phyloP scores from a whole-genome alignment of 176 grass and related monocot species.

The Musa beccarii region DNA sequence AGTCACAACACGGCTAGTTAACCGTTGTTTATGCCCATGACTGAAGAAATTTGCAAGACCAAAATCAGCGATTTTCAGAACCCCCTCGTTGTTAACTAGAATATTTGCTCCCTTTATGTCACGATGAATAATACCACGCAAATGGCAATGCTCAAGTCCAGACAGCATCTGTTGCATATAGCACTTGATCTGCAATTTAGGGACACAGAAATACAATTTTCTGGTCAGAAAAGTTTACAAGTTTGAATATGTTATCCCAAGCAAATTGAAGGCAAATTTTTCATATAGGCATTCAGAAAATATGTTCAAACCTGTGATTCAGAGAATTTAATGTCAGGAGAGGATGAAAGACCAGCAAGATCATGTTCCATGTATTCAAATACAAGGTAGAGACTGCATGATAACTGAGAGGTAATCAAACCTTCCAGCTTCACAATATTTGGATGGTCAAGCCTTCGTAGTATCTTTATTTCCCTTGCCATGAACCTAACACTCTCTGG shows the following conservation, averaged over 20 bases:
- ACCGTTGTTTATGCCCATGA: conserved; percentile 41
- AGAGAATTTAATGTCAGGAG: conserved; percentile 68
- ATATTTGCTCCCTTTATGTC: conserved; percentile 98
- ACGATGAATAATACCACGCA: conserved; percentile 59
- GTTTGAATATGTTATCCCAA: not conserved
- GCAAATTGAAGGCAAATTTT: not conserved
- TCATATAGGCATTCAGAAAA: not conserved
- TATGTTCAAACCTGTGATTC: conserved; percentile 61
- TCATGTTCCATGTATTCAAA: conserved; percentile 99
- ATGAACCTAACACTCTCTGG: conserved; percentile 94
- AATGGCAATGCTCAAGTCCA: conserved; percentile 81
- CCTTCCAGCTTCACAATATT: conserved; percentile 97
- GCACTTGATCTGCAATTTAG: conserved; percentile 68
- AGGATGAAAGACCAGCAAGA: conserved; percentile 83
- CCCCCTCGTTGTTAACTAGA: conserved; percentile 76
- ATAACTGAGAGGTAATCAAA: conserved; percentile 75
- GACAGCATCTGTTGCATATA: conserved; percentile 89
- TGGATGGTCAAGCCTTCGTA: conserved; percentile 83
- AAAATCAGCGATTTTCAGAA: conserved; percentile 98
- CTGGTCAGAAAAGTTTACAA: not conserved
- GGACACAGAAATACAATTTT: conserved; percentile 12
- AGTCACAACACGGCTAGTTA: conserved; percentile 96
- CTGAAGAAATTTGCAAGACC: conserved; percentile 81
- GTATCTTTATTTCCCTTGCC: conserved; percentile 92
- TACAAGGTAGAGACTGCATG: conserved; percentile 89